Base-by-base conservation (phyloP, 2,329 filamentous ascomycete species). In the Aspergillus novoparasiticus region DNA sequence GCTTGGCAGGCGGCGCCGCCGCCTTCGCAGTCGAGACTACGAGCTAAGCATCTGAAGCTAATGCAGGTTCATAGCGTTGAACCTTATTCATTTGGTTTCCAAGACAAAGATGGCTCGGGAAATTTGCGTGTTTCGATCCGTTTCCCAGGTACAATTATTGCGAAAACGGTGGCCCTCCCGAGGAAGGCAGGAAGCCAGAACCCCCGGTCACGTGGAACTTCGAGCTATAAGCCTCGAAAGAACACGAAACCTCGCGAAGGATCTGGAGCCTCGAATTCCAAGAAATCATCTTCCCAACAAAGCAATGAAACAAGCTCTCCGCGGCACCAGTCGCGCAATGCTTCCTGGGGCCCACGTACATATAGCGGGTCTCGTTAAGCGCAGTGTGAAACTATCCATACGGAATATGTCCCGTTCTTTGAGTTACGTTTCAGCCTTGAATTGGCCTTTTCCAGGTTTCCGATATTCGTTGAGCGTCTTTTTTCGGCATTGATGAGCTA, bases 1-100 rank as follows among this genome's bases (percentile, higher is more conserved):
- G 85, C 87, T 19, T 92, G 89, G 88, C 82, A 84, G 61, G 85
- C 87, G 16, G 86, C 85, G 28, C 73, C 70, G 32, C 69, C 77
- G 11, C 76, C 77, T 14, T 71, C 75, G 19, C 71, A 73, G 23
- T 66, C 76, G 34, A 72, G 74, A 34, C 64, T 75, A 28, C 75
- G 78, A 8, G 74, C 81, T 14, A 79, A 84, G 46, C 83, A 84
- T 57, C 79, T 81, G 41, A 89, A 87, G 71, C 81, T 85, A 1
- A 78, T 88, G 14, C 85, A 86, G 50, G 74, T 83, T 9, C 82
- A 81, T 16, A 84, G 77, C 64, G 72, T 78, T 58, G 82, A 85
- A 53, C 71, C 81, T 16, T 77, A 80, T 62, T 68, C 71, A 46
- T 80, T 85, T 50, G 72, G 74, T 57, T 61, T 73, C 43, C 70